Evolutionary conservation across 169 alveolate genomes (phyloP).

Genomic region (Cryptosporidium sp.): DNA sequence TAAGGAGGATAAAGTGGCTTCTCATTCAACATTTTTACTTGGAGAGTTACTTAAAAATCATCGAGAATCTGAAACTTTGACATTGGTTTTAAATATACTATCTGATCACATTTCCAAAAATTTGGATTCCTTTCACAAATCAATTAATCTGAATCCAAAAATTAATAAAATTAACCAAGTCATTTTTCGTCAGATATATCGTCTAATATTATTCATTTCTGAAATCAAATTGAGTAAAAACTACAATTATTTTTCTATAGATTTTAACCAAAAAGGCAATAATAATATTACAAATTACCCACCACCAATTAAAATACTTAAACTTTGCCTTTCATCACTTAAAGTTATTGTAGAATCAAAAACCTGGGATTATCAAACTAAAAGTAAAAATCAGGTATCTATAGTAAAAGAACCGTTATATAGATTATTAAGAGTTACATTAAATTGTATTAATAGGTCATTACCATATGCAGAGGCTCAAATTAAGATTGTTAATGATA

Average conservation of each 20-base stretch:
- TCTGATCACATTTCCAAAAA: conserved; percentile 57
- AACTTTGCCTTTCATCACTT: conserved; percentile 43
- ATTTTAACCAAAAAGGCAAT: not conserved
- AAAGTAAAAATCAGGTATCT: not conserved
- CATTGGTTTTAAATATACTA: conserved; percentile 13
- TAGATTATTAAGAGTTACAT: conserved; percentile 58
- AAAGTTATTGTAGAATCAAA: conserved; percentile 55
- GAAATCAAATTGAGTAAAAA: conserved; percentile 47
- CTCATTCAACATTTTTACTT: conserved; percentile 46
- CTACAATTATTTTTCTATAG: conserved; percentile 38
- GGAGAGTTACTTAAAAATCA: conserved; percentile 24
- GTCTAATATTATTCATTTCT: conserved; percentile 56
- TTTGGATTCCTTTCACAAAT: conserved; percentile 32
- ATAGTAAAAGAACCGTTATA: conserved; percentile 35
- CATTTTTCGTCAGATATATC: conserved; percentile 43
- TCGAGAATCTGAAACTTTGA: not conserved
- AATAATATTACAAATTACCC: conserved; percentile 2
- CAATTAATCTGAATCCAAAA: not conserved
- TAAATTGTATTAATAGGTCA: conserved; percentile 61
- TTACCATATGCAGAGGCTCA: conserved; percentile 70
- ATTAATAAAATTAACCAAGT: not conserved
- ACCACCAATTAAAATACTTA: conserved; percentile 53
- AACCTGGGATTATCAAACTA: not conserved
- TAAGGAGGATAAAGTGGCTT: conserved; percentile 60
- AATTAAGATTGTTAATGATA: conserved; percentile 21